Conservation (phyloP, 345 rosid species). For the Pelargonium nanum region DNA sequence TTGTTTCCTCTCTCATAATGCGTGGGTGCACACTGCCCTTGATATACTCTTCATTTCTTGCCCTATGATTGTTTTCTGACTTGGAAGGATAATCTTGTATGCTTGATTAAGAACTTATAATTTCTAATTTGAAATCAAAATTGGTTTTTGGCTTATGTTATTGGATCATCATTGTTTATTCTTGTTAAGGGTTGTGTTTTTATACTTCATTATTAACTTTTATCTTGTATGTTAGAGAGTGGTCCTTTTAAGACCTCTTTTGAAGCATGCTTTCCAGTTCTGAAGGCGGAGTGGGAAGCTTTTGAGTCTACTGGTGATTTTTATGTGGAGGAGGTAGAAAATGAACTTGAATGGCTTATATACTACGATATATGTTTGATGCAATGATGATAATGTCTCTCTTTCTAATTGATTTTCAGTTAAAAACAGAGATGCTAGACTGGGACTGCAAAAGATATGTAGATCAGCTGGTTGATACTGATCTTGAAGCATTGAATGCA, state of each 20-base stretch:
- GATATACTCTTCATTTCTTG: not conserved
- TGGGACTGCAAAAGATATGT: slow-evolving; percentile 50
- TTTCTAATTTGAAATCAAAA: too few species aligned
- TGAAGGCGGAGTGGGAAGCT: slow-evolving; percentile 66
- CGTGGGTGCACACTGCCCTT: not conserved
- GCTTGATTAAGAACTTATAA: not conserved
- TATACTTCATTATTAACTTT: not conserved
- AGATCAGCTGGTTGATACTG: slow-evolving; percentile 40
- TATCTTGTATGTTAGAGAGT: slow-evolving; percentile 29
- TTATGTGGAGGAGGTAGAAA: slow-evolving; percentile 43
- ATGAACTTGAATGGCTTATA: slow-evolving; percentile 8
- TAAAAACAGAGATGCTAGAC: slow-evolving; percentile 30
- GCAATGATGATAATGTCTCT: slow-evolving; percentile 8
- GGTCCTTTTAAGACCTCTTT: slow-evolving; percentile 34
- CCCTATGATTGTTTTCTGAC: not conserved
- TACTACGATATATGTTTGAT: slow-evolving; percentile 3
- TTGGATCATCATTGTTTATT: too few species aligned
- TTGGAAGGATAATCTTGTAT: too few species aligned
- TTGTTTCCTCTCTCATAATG: too few species aligned
- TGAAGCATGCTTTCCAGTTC: slow-evolving; percentile 56
- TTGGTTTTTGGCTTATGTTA: too few species aligned
- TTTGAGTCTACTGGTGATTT: slow-evolving; percentile 26
- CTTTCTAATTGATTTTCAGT: slow-evolving; percentile 27
- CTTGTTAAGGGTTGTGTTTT: too few species aligned
- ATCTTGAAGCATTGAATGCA: slow-evolving; percentile 36